Percentiles rank a stretch among this genome's conserved stretches.
Evolutionary conservation across 1,284 basidiomycete genomes (phyloP).

Genomic region (Wallemia ichthyophaga): DNA sequence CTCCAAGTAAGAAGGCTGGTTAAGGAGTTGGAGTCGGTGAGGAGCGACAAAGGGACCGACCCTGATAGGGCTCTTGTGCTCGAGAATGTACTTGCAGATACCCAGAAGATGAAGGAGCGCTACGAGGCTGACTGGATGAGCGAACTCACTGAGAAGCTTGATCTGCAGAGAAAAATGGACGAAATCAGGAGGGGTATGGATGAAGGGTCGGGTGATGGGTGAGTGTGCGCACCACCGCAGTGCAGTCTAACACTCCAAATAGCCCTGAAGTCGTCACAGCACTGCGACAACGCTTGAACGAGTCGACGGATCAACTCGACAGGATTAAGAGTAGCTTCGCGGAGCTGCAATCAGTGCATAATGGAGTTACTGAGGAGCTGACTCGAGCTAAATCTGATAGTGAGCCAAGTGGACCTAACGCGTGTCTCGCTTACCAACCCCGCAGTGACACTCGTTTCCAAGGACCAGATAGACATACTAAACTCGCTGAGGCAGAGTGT

Average conservation of each 20-base stretch:
- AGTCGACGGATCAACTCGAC: constrained; percentile 57
- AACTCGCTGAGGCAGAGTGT: constrained; percentile 56
- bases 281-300: constrained; percentile 54
- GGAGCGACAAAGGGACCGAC: constrained; percentile 39
- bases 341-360: constrained; percentile 39
- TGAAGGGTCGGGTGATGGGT: constrained; percentile 45
- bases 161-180: constrained; percentile 52
- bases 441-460: constrained; percentile 16
- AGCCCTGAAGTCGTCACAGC: constrained; percentile 65
- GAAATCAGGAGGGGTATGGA: constrained; percentile 60
- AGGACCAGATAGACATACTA: constrained; percentile 28
- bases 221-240: constrained; percentile 9
- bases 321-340: constrained; percentile 31
- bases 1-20: constrained; percentile 53
- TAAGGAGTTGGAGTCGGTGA: constrained; percentile 42
- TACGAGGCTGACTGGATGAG: constrained; percentile 70
- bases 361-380: constrained; percentile 34
- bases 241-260: constrained; percentile 1
- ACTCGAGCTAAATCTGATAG: constrained; percentile 60
- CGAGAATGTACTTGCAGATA: constrained; percentile 68
- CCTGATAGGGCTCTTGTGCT: constrained; percentile 42
- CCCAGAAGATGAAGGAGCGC: constrained; percentile 56
- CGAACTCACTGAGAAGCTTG: constrained; percentile 51
- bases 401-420: constrained; percentile 18
- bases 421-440: constrained; percentile 1